Conservation (phyloP, 1,139 yeast species). For the Williopsis jadinii region DNA sequence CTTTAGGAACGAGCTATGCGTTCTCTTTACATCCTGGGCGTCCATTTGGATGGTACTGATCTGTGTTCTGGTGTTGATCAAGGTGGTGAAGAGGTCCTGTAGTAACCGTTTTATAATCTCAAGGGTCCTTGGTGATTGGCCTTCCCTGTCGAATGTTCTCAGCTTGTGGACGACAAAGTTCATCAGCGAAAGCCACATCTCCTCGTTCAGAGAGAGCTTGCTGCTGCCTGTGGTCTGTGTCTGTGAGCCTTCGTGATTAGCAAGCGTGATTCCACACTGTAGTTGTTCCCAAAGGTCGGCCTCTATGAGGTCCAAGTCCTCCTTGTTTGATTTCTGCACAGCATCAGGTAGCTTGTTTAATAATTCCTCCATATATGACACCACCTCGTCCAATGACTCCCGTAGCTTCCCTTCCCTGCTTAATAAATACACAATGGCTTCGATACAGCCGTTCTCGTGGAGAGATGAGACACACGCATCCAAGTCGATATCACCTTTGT, state of each 20-base stretch:
- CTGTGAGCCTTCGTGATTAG: constrained; percentile 18
- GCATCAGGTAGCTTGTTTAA: constrained; percentile 9
- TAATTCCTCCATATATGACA: constrained; percentile 20
- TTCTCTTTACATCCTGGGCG: constrained; percentile 12
- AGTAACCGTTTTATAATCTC: constrained; percentile 37
- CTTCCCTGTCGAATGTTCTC: constrained; percentile 21
- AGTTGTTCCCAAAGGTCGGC: constrained; percentile 28
- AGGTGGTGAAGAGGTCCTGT: constrained; percentile 44
- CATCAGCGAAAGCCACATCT: constrained; percentile 35
- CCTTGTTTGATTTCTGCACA: constrained; percentile 12
- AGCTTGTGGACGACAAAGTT: constrained; percentile 27
- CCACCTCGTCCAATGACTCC: constrained; percentile 27
- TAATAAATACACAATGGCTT: constrained; percentile 29
- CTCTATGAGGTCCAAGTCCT: constrained; percentile 18
- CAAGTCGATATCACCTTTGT: constrained; percentile 14
- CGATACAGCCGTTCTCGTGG: constrained; percentile 26
- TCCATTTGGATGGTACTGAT: constrained; percentile 22
- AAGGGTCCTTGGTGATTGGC: constrained; percentile 13
- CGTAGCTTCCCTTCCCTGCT: constrained; percentile 21
- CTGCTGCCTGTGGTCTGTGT: constrained; percentile 6
- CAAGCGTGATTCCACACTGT: constrained; percentile 31
- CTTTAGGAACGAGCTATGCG: constrained; percentile 34
- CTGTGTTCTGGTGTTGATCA: constrained; percentile 36
- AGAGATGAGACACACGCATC: constrained; percentile 25
- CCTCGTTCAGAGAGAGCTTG: constrained; percentile 25